phyloP scores from a whole-genome alignment of 2,329 filamentous ascomycete genomes.

The Fusarium odoratissimum region DNA sequence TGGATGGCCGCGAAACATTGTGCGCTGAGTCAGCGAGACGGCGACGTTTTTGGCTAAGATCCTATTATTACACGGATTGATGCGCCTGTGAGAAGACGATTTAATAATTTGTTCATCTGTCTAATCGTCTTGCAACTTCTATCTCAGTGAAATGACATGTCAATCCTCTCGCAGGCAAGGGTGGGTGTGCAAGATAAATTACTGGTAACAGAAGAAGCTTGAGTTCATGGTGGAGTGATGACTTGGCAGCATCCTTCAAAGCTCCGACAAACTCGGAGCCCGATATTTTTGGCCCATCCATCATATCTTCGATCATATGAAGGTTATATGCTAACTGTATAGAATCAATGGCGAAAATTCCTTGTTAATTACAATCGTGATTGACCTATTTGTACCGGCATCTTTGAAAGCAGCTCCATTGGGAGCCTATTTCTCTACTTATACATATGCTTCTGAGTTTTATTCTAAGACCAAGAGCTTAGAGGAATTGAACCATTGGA shows the following conservation, averaged over 20 bases:
- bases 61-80: background rate
- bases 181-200: background rate
- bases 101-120: background rate
- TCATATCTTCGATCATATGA: background rate
- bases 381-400: background rate
- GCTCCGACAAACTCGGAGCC: background rate
- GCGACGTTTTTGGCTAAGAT: background rate
- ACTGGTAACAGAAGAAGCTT: background rate
- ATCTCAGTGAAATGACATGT: background rate
- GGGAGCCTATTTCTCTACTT: background rate
- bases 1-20: too few species aligned
- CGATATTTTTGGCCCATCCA: background rate
- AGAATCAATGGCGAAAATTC: background rate
- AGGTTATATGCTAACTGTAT: too few species aligned
- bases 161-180: background rate
- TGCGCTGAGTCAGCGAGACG: slow-evolving; percentile 21
- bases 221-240: background rate
- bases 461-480: background rate
- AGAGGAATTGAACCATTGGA: too few species aligned
- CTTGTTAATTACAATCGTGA: background rate
- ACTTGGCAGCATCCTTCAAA: background rate
- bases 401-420: background rate
- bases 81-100: background rate
- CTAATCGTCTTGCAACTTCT: background rate
- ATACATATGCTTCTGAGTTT: background rate